phyloP scores from a whole-genome alignment of 768 basidiomycete genomes.

The Rhodotorula paludigena region DNA sequence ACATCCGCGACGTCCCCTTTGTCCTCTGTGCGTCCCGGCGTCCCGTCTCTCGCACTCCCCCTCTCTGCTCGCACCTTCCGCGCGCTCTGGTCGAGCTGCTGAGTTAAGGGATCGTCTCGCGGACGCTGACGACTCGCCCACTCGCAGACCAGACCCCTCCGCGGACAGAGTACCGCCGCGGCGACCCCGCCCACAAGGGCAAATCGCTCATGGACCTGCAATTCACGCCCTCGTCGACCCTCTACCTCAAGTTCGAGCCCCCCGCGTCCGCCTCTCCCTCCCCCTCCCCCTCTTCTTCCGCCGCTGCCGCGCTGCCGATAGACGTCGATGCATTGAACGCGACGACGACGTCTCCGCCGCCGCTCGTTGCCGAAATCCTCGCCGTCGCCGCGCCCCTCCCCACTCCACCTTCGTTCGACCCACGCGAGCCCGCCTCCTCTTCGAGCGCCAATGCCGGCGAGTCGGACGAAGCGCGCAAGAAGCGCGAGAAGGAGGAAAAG shows the following conservation, averaged over 20 bases:
- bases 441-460: neutral
- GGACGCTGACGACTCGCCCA: too few relatives aligned
- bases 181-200: conserved; percentile 67
- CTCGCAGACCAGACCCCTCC: conserved; percentile 70
- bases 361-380: conserved; percentile 59
- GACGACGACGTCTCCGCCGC: conserved; percentile 58
- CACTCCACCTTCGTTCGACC: conserved; percentile 52
- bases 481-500: conserved; percentile 17
- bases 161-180: conserved; percentile 73
- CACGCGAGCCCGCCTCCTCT: conserved; percentile 1
- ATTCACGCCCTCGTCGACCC: conserved; percentile 71
- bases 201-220: conserved; percentile 64
- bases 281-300: neutral
- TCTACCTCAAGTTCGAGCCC: conserved; percentile 67
- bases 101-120: too few relatives aligned
- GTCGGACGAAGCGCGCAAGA: neutral
- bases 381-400: conserved; percentile 65
- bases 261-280: too few relatives aligned
- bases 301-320: neutral
- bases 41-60: neutral
- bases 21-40: conserved; percentile 65
- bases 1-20: conserved; percentile 73
- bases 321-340: conserved; percentile 44
- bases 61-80: neutral
- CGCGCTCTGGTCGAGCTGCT: too few relatives aligned